Base-by-base conservation (phyloP, 371 early-diverging fungal genomes). In the Rhizopus sp. region DNA sequence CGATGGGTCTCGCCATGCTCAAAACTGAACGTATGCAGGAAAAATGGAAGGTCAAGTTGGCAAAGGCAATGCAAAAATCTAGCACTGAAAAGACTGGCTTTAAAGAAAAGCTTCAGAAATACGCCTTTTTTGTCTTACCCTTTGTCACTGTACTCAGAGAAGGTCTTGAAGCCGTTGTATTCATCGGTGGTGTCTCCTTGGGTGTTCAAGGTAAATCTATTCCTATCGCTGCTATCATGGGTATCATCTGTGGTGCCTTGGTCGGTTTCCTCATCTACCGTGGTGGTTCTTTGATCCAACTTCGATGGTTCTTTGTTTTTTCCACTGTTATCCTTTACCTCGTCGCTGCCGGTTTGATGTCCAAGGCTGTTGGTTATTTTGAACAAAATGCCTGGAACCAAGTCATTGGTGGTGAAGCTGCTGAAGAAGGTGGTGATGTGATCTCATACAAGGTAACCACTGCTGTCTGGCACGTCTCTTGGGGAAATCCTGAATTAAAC, bases 71-170 rank as follows among this genome's bases (percentile, higher is more conserved):
- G 57, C 67, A 76, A 45, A 70, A 63, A 30, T 48, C 53, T n/a
- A 47, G 16, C 8, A 45, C 45, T 12, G 64, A 67, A 32, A 63
- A 62, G n/a, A 53, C 58, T 3, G n/a, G 53, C 29, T 59, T 66
- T 50, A 61, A 63, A 40, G 52, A 61, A 45, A 47, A 57, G 50
- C 17, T 60, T 9, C 76, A 70, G 58, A 65, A 51, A n/a, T 86
- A 85, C 58, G 75, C 88, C 7, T 85, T 93, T 59, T 82, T 92
- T 66, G 52, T 88, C 39, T 68, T 90, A 16, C 92, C 94, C 2
- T 85, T 91, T 52, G 56, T 92, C 44, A 91, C 93, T 2, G 86
- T 94, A 8, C 69, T 91, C 23, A 78, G 94, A 31, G 93, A 94
- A 73, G 92, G 91, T 2, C 72, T 94, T 9, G 90, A 91, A 64